Base-by-base conservation (phyloP, 257 asterid species). In the Mentha longifolia region DNA sequence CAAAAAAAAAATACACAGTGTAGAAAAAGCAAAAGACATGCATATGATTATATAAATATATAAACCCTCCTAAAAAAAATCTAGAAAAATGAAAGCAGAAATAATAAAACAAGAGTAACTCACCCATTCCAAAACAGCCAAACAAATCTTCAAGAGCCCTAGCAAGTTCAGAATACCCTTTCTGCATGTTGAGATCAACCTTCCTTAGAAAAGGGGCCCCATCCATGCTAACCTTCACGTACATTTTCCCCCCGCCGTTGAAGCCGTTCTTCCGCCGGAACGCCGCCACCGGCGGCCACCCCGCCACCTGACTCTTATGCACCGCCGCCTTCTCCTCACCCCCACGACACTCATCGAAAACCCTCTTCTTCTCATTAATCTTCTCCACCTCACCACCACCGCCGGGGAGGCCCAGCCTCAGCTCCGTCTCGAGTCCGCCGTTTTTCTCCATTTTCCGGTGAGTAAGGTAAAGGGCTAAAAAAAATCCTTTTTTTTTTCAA, bases 261-360 rank as follows among this genome's bases (percentile, higher is more conserved):
- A 67, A 64, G 47, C 84, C 69, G 51, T 76, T 91, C 78, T 76
- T 87, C 76, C 85, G 75, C 47, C 97, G 74, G 63, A 74, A 85
- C 2, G 87, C 76, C 59, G 90, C 83, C 71, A 91, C 94, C 20
- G 96, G 97, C 4, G 97, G 97, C 97, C 97, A 91, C 46, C 97
- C 97, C 75, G 86, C 90, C 67, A 81, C 88, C 62, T 61, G 82
- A 31, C 64, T 81, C 79, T 66, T 83, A 33, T 70, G 80, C 75
- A 3, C 72, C 67, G 19, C 77, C 65, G 0, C 77, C 77, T 59
- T 37, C 1, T 72, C 76, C 52, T 17, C 79, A 0, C 72, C 76
- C 15, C 78, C 84, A 6, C 60, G 81, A 50, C 82, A 71, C 8
- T 82, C 86, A 7, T 67, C 76, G 22, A 86, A 90, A 8, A 12